These are phyloP conservation scores for Neofusicoccum laricinum DNA, from an alignment of 2,329 filamentous ascomycete genomes.

Conservation along the genomic window DNA sequence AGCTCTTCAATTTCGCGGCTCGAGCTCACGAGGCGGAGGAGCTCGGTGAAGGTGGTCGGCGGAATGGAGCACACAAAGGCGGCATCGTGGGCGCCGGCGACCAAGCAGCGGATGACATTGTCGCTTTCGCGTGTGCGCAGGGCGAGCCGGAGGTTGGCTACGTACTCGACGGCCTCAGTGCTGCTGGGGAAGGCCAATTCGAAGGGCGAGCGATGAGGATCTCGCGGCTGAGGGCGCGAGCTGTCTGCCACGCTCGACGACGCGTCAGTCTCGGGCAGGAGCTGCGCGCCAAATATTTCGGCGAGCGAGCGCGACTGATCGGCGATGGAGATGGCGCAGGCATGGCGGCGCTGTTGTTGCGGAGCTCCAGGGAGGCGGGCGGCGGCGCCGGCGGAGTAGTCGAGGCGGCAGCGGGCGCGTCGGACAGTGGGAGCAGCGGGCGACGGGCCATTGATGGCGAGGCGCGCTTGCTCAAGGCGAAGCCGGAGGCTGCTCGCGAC, in stretches of 20 bases:
- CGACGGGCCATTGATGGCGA: not conserved
- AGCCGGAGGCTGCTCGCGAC: not conserved
- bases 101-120: conserved; percentile 20
- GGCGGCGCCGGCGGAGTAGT: not conserved
- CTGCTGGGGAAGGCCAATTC: not conserved
- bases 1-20: conserved; percentile 41
- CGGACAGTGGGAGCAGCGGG: not conserved
- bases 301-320: not conserved
- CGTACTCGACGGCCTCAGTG: not conserved
- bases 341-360: conserved; percentile 8
- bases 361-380: not conserved
- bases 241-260: not conserved
- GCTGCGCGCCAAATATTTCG: not conserved
- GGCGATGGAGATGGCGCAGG: not conserved
- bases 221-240: not conserved
- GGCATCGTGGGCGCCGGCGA: conserved; percentile 20
- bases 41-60: conserved; percentile 58
- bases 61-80: conserved; percentile 44
- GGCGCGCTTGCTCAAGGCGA: not conserved
- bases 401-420: not conserved
- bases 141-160: not conserved
- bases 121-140: conserved; percentile 5
- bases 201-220: not conserved
- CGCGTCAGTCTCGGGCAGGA: not conserved
- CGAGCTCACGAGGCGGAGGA: conserved; percentile 63